Conservation (phyloP, 2,329 filamentous ascomycete species). For the Aureobasidium melanogenum region DNA sequence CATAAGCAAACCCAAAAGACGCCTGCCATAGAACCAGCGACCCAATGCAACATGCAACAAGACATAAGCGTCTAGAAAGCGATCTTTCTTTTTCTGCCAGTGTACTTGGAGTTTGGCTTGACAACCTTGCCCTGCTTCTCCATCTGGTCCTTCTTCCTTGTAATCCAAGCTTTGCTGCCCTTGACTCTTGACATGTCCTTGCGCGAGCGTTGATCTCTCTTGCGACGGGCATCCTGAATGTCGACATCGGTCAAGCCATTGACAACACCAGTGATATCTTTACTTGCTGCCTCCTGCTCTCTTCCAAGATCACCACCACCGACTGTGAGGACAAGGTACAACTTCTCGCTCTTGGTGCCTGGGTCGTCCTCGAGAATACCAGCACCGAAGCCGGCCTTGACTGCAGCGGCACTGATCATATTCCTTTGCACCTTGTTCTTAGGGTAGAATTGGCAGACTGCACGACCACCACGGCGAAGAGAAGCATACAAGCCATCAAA, state of each 20-base stretch:
- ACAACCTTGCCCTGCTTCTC: slow-evolving; percentile 90
- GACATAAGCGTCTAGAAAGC: slow-evolving; percentile 53
- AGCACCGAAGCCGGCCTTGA: slow-evolving; percentile 90
- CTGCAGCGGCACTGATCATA: slow-evolving; percentile 86
- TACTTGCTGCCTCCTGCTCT: slow-evolving; percentile 38
- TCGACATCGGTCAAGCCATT: slow-evolving; percentile 77
- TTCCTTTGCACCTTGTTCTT: slow-evolving; percentile 85
- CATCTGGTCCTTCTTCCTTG: slow-evolving; percentile 87
- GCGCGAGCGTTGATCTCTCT: slow-evolving; percentile 37
- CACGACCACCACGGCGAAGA: slow-evolving; percentile 72
- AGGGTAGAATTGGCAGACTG: slow-evolving; percentile 92
- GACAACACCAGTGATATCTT: slow-evolving; percentile 83
- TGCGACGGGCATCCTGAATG: slow-evolving; percentile 60
- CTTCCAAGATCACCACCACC: slow-evolving; percentile 53
- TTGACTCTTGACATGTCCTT: slow-evolving; percentile 54
- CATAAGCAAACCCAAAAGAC: not conserved
- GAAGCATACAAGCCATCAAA: slow-evolving; percentile 88
- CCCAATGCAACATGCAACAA: not conserved
- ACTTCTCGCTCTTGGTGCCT: slow-evolving; percentile 90
- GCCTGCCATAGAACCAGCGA: not conserved
- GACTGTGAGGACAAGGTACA: slow-evolving; percentile 92
- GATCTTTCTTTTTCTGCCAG: slow-evolving; percentile 73
- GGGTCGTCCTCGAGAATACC: slow-evolving; percentile 92
- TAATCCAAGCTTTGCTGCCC: slow-evolving; percentile 75
- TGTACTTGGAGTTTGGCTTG: slow-evolving; percentile 87